A percentile compares a stretch with the other conserved stretches of the same genome.
Evolutionary conservation across 1,139 yeast genomes (phyloP).

Genomic region (Taiozyma sp.): DNA sequence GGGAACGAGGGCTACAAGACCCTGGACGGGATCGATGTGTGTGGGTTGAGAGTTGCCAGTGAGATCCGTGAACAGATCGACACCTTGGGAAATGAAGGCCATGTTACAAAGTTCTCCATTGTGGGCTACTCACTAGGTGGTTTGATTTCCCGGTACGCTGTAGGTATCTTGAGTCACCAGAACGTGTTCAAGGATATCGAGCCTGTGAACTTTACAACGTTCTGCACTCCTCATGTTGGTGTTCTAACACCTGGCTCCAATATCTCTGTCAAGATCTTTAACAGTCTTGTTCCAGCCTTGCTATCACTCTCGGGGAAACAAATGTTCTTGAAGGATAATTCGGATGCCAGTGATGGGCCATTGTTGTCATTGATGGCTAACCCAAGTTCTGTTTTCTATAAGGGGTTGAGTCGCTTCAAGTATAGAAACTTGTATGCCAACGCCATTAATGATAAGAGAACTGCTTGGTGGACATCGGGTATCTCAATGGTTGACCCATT

Average conservation of each 20-base stretch:
- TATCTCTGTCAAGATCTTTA: slow-evolving; percentile 43
- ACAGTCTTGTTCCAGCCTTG: slow-evolving; percentile 52
- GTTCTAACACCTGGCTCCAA: slow-evolving; percentile 57
- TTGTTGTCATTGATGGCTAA: slow-evolving; percentile 62
- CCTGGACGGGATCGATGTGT: slow-evolving; percentile 81
- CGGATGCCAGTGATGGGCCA: slow-evolving; percentile 32
- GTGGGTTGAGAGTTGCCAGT: slow-evolving; percentile 69
- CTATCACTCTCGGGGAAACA: slow-evolving; percentile 71
- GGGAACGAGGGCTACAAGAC: slow-evolving; percentile 46
- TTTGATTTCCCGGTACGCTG: slow-evolving; percentile 65
- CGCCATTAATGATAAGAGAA: slow-evolving; percentile 69
- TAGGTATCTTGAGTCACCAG: slow-evolving; percentile 57
- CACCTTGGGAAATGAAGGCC: slow-evolving; percentile 22
- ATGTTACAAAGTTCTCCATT: slow-evolving; percentile 54
- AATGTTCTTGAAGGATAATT: slow-evolving; percentile 54
- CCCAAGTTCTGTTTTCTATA: slow-evolving; percentile 52
- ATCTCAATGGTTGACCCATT: slow-evolving; percentile 63
- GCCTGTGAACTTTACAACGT: slow-evolving; percentile 63
- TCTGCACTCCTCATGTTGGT: slow-evolving; percentile 84
- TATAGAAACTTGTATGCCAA: slow-evolving; percentile 62
- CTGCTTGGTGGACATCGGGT: slow-evolving; percentile 79
- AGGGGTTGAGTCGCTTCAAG: slow-evolving; percentile 48
- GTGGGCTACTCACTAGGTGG: slow-evolving; percentile 87
- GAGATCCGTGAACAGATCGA: slow-evolving; percentile 52
- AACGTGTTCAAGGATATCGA: slow-evolving; percentile 42